Evolutionary conservation across 352 stramenopile genomes (phyloP).

Genomic region (Globisporangium perplexum): DNA sequence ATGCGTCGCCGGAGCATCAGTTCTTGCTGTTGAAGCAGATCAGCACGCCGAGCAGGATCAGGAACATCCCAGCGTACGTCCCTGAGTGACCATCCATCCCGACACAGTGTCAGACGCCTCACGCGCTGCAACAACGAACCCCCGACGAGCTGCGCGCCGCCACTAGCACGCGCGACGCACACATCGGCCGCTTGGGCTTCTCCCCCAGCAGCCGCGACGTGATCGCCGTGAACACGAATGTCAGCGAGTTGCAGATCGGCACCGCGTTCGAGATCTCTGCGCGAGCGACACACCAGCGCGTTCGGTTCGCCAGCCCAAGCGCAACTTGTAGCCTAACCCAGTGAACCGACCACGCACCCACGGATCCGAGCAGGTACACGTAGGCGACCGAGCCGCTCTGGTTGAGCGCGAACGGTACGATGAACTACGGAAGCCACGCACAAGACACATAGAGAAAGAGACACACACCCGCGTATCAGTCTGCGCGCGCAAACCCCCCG

Average conservation of each 20-base stretch:
- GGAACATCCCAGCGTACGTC: conserved; percentile 55
- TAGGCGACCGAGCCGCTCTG: conserved; percentile 81
- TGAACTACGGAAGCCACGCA: conserved; percentile 32
- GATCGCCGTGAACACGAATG: conserved; percentile 85
- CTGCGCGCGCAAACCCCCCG: background rate
- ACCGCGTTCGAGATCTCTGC: conserved; percentile 81
- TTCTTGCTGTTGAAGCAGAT: conserved; percentile 72
- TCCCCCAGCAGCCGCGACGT: conserved; percentile 74
- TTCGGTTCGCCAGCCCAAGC: background rate
- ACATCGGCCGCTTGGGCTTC: conserved; percentile 52
- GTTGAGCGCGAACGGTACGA: conserved; percentile 78
- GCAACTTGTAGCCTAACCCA: background rate
- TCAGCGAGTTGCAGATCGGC: conserved; percentile 87
- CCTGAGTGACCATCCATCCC: conserved; percentile 16
- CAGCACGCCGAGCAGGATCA: conserved; percentile 53
- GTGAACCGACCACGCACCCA: conserved; percentile 31
- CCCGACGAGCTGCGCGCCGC: too few species aligned
- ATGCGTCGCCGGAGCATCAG: background rate
- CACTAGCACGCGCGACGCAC: conserved; percentile 30
- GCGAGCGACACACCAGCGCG: background rate
- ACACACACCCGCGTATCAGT: background rate
- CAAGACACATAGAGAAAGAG: background rate
- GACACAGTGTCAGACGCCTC: background rate
- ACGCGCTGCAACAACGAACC: background rate
- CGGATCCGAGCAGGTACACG: conserved; percentile 69